Base-by-base conservation (phyloP, 2,329 filamentous ascomycete species). In the Ceratocystis cubensis region DNA sequence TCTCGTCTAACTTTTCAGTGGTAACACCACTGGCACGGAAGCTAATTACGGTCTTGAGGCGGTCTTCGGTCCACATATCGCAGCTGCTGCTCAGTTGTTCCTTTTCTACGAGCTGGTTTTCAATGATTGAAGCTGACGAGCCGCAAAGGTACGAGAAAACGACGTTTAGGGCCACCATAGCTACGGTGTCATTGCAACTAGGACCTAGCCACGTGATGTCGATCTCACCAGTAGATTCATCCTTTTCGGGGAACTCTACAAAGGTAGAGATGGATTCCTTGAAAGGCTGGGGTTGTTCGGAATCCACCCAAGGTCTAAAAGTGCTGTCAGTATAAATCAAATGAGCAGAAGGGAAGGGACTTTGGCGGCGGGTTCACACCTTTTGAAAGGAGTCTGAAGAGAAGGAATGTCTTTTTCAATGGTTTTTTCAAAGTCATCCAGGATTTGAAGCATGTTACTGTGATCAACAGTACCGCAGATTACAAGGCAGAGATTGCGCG, bases 391-490 rank as follows among this genome's bases (percentile, higher is more conserved):
- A 2, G 85, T 81, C 69, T 88, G 83, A 1, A 87, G 80, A 2
- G 85, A 78, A 0, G 94, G 92, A 30, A 99, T 88, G 69, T 91
- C 85, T 70, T 90, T 84, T 69, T 92, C 78, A 72, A 97, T 93
- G 37, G 88, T 88, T 69, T 88, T 85, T 75, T 99, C 94, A 72
- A 99, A 99, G 28, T 86, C 80, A 72, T 96, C 90, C 44, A 99
- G 78, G 61, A 95, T 91, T 41, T 87, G 77, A 25, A 97, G 78
- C 67, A 99, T 81, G 71, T 95, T 82, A 0, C 83, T 78, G 73
- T 96, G 89, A 72, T 96, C 86, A 1, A 96, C 85, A 75, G 96
- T 91, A 56, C 94, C 94, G n/a, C 95, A 88, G 68, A 99, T 85
- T 30, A 96, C 84, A 33, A 99, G 78, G 70, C 92, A 95, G 68